phyloP scores from a whole-genome alignment of 164 flowering plant genomes.

The Kalanchoe fedtschenkoi region DNA sequence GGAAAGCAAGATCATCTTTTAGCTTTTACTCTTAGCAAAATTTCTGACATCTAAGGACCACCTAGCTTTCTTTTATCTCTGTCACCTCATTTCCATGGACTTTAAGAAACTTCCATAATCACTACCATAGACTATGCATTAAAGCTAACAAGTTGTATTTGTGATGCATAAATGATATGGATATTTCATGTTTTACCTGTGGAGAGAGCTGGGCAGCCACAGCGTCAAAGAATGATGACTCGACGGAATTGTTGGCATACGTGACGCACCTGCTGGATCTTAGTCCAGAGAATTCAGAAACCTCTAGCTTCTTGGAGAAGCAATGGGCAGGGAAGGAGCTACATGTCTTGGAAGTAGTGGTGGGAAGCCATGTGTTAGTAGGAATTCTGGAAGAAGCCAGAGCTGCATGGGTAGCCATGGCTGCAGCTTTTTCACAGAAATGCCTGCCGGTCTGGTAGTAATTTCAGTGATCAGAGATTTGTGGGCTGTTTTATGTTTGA shows the following conservation, averaged over 20 bases:
- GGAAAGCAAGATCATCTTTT: too few relatives aligned
- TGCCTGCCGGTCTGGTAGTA: background rate
- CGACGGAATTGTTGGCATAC: conserved; percentile 33
- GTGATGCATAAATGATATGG: too few relatives aligned
- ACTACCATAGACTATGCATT: too few relatives aligned
- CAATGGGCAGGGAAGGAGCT: conserved; percentile 54
- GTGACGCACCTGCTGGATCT: conserved; percentile 42
- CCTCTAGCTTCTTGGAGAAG: conserved; percentile 63
- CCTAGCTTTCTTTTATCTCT: too few relatives aligned
- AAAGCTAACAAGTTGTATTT: too few relatives aligned
- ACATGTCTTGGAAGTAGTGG: conserved; percentile 26
- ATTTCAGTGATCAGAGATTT: background rate
- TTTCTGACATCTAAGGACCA: too few relatives aligned
- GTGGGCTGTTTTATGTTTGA: background rate
- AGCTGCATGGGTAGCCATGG: conserved; percentile 92
- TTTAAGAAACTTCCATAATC: too few relatives aligned
- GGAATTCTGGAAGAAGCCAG: conserved; percentile 83
- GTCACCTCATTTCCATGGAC: too few relatives aligned
- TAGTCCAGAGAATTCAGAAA: conserved; percentile 74
- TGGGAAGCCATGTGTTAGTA: conserved; percentile 43
- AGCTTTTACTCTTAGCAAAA: background rate
- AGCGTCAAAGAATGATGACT: conserved; percentile 58
- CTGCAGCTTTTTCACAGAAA: conserved; percentile 30
- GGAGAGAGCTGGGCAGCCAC: conserved; percentile 65
- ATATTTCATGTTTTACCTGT: conserved; percentile 30